Base-by-base conservation (phyloP, 768 basidiomycete genomes). In the Leccinum imitatum region DNA sequence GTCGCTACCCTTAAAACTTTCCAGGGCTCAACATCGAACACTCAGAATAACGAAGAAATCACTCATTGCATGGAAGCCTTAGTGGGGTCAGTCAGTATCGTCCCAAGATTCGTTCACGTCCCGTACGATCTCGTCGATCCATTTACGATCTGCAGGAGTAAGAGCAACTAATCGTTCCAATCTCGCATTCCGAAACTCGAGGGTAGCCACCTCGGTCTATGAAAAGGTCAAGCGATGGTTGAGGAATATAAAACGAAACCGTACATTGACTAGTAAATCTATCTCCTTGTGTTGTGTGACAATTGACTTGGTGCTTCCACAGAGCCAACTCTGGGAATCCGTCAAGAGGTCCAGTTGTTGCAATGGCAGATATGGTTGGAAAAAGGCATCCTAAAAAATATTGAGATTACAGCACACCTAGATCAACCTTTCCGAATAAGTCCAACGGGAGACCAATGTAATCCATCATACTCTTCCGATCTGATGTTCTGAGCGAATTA, bases 341-440 rank as follows among this genome's bases (percentile, higher is more conserved):
- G 83, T 87, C 31, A 97, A 75, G 75, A 93, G 85, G 62, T 98
- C 95, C 6, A 97, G 78, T 75, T 99, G 95, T 73, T 99, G 97
- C 2, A 99, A 74, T 0, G 97, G 96, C 13, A 98, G 78, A 71
- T 98, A 99, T 2, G 97, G 97, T 72, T 99, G 97, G 77, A 99
- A 99, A 77, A 98, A 95, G 4, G 94, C 84, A 65, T 94, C 91
- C 88, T 93, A 64, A 50, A 64, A 54, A 56, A 41, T 2, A 25
- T 23, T 57, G 39, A 58, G 63, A 19, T n/a, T 1, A 55, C 21
- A 44, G 48, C 4, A 50, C 19, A 44, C 13, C 37, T 53, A 15
- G 60, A 56, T 13, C 53, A 50, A 93, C 93, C 80, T 90, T 89
- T 58, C 95, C 95, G 57, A 96, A 97, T n/a, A 95, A 73, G 70